Percentiles rank a stretch among this genome's conserved stretches.
Conservation (phyloP, 2,329 filamentous ascomycete genomes). For the Dactylellina drechsleri region DNA sequence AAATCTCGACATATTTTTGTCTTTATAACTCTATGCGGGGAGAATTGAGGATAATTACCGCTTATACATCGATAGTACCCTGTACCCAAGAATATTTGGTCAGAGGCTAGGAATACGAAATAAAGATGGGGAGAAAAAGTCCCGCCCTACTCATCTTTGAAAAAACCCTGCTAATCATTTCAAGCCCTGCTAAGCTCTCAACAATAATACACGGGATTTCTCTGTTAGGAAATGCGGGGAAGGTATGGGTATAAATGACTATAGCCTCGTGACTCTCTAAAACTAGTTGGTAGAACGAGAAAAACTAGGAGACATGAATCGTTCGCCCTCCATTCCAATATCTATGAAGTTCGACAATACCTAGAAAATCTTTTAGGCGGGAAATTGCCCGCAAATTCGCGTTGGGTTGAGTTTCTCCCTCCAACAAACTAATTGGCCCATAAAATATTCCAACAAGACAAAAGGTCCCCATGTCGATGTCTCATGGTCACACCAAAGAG, state of each 20-base stretch:
- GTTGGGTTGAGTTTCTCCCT: constrained; percentile 16
- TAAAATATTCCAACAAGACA: constrained; percentile 38
- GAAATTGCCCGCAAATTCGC: constrained; percentile 51
- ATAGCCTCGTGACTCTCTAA: constrained; percentile 21
- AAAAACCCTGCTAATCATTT: constrained; percentile 5
- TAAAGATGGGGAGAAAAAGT: constrained; percentile 7
- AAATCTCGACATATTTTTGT: not conserved
- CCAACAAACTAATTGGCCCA: constrained; percentile 8
- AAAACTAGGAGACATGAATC: constrained; percentile 9
- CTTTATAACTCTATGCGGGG: not conserved
- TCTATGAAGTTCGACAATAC: not conserved
- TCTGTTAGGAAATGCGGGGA: constrained; percentile 31
- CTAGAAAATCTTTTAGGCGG: not conserved
- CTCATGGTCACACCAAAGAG: too few species aligned
- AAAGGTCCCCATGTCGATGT: not conserved
- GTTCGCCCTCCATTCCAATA: not conserved
- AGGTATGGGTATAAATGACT: constrained; percentile 9
- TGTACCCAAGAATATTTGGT: constrained; percentile 2
- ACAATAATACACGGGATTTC: constrained; percentile 9
- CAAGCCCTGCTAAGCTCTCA: constrained; percentile 20
- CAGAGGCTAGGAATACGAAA: not conserved
- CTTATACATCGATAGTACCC: not conserved
- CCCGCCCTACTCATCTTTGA: constrained; percentile 24
- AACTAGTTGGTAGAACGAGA: constrained; percentile 13
- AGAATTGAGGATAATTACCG: constrained; percentile 5